A percentile compares a stretch with the other conserved stretches of the same genome.
Evolutionary conservation across 2,329 filamentous ascomycete species (phyloP).

Genomic region (Paracoccidioides brasiliensis): DNA sequence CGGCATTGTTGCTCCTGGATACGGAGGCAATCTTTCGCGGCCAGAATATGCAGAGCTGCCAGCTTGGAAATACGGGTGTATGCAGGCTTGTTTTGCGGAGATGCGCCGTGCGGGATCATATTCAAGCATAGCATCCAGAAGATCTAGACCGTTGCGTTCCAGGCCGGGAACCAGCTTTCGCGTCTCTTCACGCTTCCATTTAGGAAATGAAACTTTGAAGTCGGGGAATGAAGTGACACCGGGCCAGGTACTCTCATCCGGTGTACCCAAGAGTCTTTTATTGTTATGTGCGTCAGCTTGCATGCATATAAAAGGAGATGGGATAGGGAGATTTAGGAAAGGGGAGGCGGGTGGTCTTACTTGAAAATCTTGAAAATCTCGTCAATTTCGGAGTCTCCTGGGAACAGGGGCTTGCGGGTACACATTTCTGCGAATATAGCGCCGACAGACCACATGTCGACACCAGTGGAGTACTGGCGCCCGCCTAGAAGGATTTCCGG

Average conservation of each 20-base stretch:
- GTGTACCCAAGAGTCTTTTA: slow-evolving; percentile 62
- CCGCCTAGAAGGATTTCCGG: slow-evolving; percentile 85
- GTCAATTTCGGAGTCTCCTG: slow-evolving; percentile 84
- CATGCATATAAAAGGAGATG: neutral
- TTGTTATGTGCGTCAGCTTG: slow-evolving; percentile 3
- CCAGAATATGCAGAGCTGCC: slow-evolving; percentile 37
- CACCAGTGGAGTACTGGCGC: slow-evolving; percentile 82
- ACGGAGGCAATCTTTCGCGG: slow-evolving; percentile 26
- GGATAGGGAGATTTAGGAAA: neutral
- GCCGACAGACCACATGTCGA: slow-evolving; percentile 92
- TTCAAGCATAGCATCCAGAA: slow-evolving; percentile 56
- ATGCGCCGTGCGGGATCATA: slow-evolving; percentile 81
- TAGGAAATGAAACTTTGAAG: slow-evolving; percentile 84
- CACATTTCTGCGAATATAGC: slow-evolving; percentile 97
- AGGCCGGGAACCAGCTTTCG: slow-evolving; percentile 56
- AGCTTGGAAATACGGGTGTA: slow-evolving; percentile 66
- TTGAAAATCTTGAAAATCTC: slow-evolving; percentile 93
- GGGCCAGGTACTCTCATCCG: slow-evolving; percentile 69
- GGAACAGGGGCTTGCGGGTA: slow-evolving; percentile 82
- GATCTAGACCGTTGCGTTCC: slow-evolving; percentile 44
- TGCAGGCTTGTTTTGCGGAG: slow-evolving; percentile 75
- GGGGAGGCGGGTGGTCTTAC: slow-evolving; percentile 34
- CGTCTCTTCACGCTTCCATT: slow-evolving; percentile 64
- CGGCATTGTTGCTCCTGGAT: slow-evolving; percentile 22
- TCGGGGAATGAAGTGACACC: slow-evolving; percentile 91